Base-by-base conservation (phyloP, 306 rosid species). In the Canavalia gladiata region DNA sequence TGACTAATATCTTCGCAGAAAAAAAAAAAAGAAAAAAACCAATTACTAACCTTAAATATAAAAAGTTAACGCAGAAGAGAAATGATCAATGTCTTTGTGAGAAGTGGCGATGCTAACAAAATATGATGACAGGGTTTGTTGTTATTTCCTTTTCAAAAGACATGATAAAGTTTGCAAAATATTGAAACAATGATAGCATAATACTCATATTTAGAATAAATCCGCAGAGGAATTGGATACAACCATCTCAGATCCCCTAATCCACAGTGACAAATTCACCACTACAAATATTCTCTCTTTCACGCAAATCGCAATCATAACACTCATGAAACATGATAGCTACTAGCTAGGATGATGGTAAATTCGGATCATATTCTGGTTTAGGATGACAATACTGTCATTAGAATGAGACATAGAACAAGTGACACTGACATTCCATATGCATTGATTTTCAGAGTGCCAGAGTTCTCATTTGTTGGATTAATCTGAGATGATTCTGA, bases 401-500 rank as follows among this genome's bases (percentile, higher is more conserved):
- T 0, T 2, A 66, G 12, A 66, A n/a, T 3, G n/a, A 4, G 2
- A 39, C 72, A 50, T 39, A 66, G 51, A 66, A 41, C 85, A 72
- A 76, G 66, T 25, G 73, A 63, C 34, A 76, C 28, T 79, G 25
- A 46, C 56, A 28, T 71, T 67, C 73, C 87, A 37, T 1, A 31
- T 39, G 13, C 28, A 60, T 7, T 55, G 39, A 81, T 74, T 2
- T 66, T 81, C 72, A 37, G 67, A 12, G 66, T n/a, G 33, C 63
- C 57, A 8, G 90, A 80, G 12, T 39, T 79, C 5, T 43, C 65
- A 0, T 8, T 50, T 1, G 35, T 45, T 6, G 85, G 12, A 35
- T 62, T 77, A 75, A 37, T 62, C 25, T 85, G 67, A 64, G 49
- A 37, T 7, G 70, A 64, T 12, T 39, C 70, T 8, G 88, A 80